Evolutionary conservation across 495 filamentous ascomycete genomes (phyloP).

Genomic region (Penicillium cataractarum): DNA sequence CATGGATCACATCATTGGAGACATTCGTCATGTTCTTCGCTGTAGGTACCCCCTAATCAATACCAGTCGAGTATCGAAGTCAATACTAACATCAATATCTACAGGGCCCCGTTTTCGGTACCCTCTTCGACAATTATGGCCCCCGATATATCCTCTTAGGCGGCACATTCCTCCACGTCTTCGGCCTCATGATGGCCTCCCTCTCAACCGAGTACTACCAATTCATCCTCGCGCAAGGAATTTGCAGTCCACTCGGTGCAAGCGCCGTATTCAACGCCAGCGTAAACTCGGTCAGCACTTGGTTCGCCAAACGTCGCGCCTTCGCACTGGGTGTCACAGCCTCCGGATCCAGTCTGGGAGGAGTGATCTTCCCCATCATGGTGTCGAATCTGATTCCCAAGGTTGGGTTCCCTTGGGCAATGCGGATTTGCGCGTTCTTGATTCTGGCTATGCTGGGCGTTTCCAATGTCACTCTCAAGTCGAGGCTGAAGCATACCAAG

Average conservation of each 20-base stretch:
- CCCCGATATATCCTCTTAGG: slow-evolving; percentile 64
- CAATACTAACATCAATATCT: neutral
- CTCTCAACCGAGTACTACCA: slow-evolving; percentile 49
- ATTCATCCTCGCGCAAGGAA: slow-evolving; percentile 47
- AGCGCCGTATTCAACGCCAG: slow-evolving; percentile 64
- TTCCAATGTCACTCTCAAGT: slow-evolving; percentile 65
- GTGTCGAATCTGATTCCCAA: slow-evolving; percentile 61
- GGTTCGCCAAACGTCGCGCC: slow-evolving; percentile 68
- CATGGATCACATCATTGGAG: slow-evolving; percentile 57
- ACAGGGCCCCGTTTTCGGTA: slow-evolving; percentile 53
- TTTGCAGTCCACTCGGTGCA: slow-evolving; percentile 56
- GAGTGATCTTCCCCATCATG: slow-evolving; percentile 65
- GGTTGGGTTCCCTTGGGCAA: slow-evolving; percentile 74
- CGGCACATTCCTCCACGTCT: slow-evolving; percentile 66
- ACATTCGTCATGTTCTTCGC: slow-evolving; percentile 51
- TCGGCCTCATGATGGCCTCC: slow-evolving; percentile 67
- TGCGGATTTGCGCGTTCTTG: slow-evolving; percentile 70
- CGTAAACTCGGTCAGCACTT: slow-evolving; percentile 61
- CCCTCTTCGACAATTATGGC: slow-evolving; percentile 75
- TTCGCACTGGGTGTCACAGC: slow-evolving; percentile 71
- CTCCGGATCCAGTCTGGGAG: slow-evolving; percentile 63
- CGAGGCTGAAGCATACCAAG: slow-evolving; percentile 61
- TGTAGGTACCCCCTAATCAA: slow-evolving; percentile 13
- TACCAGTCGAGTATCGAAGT: neutral
- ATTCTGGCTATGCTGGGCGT: slow-evolving; percentile 66